Conservation (phyloP, 441 rosid species). For the Gossypium davidsonii region DNA sequence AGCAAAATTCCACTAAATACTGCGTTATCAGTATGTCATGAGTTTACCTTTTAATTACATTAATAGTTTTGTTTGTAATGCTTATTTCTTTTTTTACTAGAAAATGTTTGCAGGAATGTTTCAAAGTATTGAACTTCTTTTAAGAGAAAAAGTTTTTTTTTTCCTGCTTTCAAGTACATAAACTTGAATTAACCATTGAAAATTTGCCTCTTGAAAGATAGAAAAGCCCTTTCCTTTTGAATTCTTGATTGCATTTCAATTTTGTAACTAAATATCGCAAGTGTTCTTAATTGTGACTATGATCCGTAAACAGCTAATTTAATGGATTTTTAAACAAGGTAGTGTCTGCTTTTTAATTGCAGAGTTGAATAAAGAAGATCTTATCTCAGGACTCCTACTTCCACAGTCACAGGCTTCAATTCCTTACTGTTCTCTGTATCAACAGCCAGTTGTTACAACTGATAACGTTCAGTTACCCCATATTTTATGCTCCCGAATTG, state of each 20-base stretch:
- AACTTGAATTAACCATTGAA: background rate
- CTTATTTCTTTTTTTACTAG: background rate
- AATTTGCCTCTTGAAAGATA: background rate
- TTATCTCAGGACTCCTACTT: constrained; percentile 51
- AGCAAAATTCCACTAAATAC: background rate
- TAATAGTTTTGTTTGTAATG: background rate
- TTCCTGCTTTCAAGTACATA: background rate
- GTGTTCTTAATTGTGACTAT: background rate
- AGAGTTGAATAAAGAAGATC: constrained; percentile 23
- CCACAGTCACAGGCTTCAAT: constrained; percentile 35
- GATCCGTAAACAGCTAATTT: background rate
- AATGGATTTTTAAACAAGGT: background rate
- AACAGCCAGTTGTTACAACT: constrained; percentile 25
- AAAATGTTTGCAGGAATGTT: background rate
- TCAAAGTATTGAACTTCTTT: background rate
- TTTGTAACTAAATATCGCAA: background rate
- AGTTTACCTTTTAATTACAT: background rate
- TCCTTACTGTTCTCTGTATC: constrained; percentile 31
- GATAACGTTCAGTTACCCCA: constrained; percentile 27
- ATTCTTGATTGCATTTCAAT: background rate
- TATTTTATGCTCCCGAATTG: constrained; percentile 22
- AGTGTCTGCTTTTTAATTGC: constrained; percentile 13
- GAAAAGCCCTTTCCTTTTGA: background rate
- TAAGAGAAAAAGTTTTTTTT: background rate
- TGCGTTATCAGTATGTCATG: background rate